Percentiles rank a stretch among this genome's conserved stretches.
Evolutionary conservation across 75 land plant genomes (phyloP).

Genomic region (Cupressus sempervirens): DNA sequence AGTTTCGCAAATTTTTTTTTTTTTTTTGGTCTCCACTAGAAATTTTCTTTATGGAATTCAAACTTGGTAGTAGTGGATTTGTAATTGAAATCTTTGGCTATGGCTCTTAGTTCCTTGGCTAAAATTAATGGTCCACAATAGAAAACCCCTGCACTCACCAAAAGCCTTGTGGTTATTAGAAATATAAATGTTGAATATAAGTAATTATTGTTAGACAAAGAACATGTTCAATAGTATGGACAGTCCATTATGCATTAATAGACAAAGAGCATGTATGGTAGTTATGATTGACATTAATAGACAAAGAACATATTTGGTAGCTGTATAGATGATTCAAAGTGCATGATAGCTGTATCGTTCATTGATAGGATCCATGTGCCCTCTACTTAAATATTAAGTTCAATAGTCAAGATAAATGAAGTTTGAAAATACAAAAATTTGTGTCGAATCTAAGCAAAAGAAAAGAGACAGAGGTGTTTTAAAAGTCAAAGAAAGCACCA

Average conservation of each 20-base stretch:
- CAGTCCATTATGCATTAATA: no score
- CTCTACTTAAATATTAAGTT: no score
- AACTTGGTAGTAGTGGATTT: slow-evolving; percentile 38
- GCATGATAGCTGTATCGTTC: no score
- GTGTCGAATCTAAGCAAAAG: slow-evolving; percentile 26
- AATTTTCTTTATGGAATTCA: slow-evolving; percentile 69
- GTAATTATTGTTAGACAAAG: no score
- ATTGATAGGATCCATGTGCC: no score
- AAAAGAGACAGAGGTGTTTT: background rate
- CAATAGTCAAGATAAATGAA: no score
- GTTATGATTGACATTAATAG: no score
- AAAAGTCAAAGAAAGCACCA: background rate
- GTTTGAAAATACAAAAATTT: background rate
- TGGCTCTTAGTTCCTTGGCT: slow-evolving; percentile 32
- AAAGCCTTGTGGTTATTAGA: background rate
- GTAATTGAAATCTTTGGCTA: slow-evolving; percentile 31
- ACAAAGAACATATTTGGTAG: no score
- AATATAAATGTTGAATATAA: no score
- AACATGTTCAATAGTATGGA: no score
- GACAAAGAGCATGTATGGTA: no score
- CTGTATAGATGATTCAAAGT: no score
- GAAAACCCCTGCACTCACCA: slow-evolving; percentile 44
- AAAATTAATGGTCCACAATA: slow-evolving; percentile 46
- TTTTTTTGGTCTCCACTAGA: slow-evolving; percentile 16
- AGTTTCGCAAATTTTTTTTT: background rate